Conservation (phyloP, 1,139 yeast species). For the Yamadazyma songkhlaensis region DNA sequence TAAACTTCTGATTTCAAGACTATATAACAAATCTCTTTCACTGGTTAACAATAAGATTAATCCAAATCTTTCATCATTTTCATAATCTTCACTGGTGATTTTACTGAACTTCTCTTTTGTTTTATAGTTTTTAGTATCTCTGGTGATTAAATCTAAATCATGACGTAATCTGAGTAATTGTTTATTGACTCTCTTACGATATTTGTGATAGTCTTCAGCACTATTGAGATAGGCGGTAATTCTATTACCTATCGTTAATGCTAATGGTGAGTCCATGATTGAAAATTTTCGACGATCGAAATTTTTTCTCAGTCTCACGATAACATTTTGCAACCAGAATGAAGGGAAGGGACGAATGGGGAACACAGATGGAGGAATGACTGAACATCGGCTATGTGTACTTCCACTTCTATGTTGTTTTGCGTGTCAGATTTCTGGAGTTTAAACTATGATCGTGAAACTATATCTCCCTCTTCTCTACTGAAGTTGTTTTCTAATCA, state of each 20-base stretch:
- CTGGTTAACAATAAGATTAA: conserved; percentile 50
- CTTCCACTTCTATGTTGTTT: no score
- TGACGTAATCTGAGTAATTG: conserved; percentile 56
- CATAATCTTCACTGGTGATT: conserved; percentile 46
- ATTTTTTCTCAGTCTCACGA: conserved; percentile 2
- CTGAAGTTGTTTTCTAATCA: no score
- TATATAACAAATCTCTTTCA: conserved; percentile 69
- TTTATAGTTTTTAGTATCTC: conserved; percentile 54
- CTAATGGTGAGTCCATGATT: conserved; percentile 37
- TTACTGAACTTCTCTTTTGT: conserved; percentile 41
- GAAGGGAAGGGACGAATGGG: no score
- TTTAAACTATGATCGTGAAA: no score
- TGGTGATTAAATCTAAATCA: conserved; percentile 52
- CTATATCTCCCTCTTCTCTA: no score
- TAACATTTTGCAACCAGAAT: background rate
- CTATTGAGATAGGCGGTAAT: conserved; percentile 48
- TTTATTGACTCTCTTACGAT: conserved; percentile 45
- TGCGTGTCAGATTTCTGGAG: no score
- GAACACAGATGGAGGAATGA: no score
- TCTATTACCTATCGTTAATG: conserved; percentile 46
- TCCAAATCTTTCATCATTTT: conserved; percentile 45
- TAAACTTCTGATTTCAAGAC: conserved; percentile 59
- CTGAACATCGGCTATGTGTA: no score
- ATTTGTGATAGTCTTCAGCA: conserved; percentile 49
- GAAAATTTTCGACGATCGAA: conserved; percentile 3